A percentile compares a stretch with the other conserved stretches of the same genome.
These are phyloP conservation scores for Suhomyces bokatorum DNA, from an alignment of 1,139 yeast genomes.

Conservation along the genomic window DNA sequence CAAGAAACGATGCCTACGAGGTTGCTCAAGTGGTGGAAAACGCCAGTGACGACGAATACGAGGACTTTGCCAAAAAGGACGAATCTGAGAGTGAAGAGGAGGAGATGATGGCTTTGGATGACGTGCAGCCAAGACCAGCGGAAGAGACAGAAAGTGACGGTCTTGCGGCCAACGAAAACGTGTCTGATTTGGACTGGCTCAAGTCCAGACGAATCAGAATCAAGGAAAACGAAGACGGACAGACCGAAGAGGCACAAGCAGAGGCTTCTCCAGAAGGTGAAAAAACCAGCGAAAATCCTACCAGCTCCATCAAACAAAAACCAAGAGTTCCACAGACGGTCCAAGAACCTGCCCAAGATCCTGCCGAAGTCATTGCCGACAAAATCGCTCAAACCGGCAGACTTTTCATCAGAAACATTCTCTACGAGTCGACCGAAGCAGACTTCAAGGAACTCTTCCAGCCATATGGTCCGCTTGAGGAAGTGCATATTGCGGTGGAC, in stretches of 20 bases:
- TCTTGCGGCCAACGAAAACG: constrained; percentile 50
- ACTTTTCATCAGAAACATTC: constrained; percentile 81
- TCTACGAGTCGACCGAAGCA: constrained; percentile 75
- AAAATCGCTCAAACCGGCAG: constrained; percentile 75
- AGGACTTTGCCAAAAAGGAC: constrained; percentile 41
- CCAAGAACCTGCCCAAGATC: constrained; percentile 7
- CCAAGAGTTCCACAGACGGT: background rate
- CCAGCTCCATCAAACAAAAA: background rate
- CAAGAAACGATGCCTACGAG: constrained; percentile 16
- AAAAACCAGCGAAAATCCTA: constrained; percentile 6
- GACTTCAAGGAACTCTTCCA: constrained; percentile 67
- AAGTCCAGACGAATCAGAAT: constrained; percentile 75
- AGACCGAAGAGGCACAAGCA: constrained; percentile 11
- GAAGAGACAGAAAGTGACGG: constrained; percentile 17
- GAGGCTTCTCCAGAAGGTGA: constrained; percentile 13
- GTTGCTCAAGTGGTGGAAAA: constrained; percentile 39
- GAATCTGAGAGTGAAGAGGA: constrained; percentile 27
- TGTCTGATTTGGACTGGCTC: constrained; percentile 89
- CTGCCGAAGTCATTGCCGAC: constrained; percentile 21
- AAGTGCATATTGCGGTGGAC: constrained; percentile 89
- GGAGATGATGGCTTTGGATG: constrained; percentile 21
- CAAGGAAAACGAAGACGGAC: constrained; percentile 28
- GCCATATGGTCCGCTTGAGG: constrained; percentile 60
- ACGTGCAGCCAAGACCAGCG: constrained; percentile 15
- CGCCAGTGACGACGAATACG: constrained; percentile 70